Evolutionary conservation across 345 rosid genomes (phyloP).

Genomic region (Hibiscus trionum): DNA sequence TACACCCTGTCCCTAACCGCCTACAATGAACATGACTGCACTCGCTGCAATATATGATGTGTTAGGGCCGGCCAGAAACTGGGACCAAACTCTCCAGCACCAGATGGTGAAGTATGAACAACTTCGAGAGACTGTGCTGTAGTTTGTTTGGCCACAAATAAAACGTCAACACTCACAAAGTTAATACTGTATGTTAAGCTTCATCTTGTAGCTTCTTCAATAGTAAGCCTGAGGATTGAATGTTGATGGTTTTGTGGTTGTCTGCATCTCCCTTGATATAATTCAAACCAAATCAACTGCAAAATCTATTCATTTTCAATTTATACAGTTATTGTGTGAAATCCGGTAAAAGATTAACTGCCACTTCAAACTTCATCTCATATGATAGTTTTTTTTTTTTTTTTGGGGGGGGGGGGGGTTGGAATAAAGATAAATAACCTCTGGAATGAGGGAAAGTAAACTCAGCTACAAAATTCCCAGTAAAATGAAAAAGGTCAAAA

Average conservation of each 20-base stretch:
- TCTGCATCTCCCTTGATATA: not conserved
- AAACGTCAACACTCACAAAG: not conserved
- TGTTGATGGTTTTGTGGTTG: not conserved
- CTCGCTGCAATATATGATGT: not conserved
- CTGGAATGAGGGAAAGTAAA: not conserved
- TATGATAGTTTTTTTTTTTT: too few relatives aligned
- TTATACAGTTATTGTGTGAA: too few relatives aligned
- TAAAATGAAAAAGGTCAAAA: not conserved
- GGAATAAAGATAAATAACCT: not conserved
- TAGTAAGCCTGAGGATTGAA: not conserved
- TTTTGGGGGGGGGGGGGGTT: too few relatives aligned
- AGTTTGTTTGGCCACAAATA: not conserved
- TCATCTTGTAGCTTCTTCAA: not conserved
- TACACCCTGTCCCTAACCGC: not conserved
- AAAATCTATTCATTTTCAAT: not conserved
- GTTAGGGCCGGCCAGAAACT: not conserved
- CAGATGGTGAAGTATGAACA: not conserved
- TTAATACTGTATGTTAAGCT: not conserved
- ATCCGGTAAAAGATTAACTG: too few relatives aligned
- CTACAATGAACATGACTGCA: not conserved
- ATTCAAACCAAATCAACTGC: not conserved
- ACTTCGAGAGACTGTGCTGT: not conserved
- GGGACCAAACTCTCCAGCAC: not conserved
- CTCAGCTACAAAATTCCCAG: not conserved
- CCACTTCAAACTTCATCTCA: too few relatives aligned